Evolutionary conservation across 2,329 filamentous ascomycete species (phyloP), one percentile per base, ranked within the genome.

Genomic region (Orbilia blumenaviensis): DNA sequence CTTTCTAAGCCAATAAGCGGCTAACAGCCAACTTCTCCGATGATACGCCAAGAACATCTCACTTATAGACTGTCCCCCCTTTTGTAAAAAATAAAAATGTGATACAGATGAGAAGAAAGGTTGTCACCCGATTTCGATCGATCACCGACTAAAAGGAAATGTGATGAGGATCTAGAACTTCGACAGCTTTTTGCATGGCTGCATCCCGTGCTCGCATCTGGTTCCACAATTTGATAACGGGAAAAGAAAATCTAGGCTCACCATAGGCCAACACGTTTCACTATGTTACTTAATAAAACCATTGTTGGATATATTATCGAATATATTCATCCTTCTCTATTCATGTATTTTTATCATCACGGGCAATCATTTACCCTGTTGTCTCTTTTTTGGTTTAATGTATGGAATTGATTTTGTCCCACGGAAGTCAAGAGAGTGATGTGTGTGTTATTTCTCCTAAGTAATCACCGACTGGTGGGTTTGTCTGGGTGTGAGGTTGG

Each of bases 191-290:
- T 61, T 56, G 69, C 64, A 60, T 68, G 56, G 66, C 60, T 34
- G 38, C 64, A 69, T 76, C 72, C 72, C 72, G 72, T 69, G 72
- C 69, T 68, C 63, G 64, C 48, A 69, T 27, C 56, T 16, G 58
- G 72, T 76, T 66, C 72, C 72, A 76, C 64, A 76, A 56, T 64
- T 75, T 60, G 69, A 63, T 71, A 46, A 58, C 52, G 16, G 36
- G 50, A 71, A 63, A 46, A 62, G 41, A 76, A 69, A 76, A 60
- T 76, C 72, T 76, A 76, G 72, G 72, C 72, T 76, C 64, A 64
- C 72, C 71, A 76, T 44, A 18, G 63, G 46, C 41, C 63, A 67
- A 75, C 63, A 58, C 71, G 71, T 75, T 67, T 75, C 71, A 75
- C 71, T 56, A 66, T 67, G 34, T 25, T 52, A 38, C 52, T 58